phyloP scores from a whole-genome alignment of 2,329 filamentous ascomycete species.

The Trichoderma harzianum region DNA sequence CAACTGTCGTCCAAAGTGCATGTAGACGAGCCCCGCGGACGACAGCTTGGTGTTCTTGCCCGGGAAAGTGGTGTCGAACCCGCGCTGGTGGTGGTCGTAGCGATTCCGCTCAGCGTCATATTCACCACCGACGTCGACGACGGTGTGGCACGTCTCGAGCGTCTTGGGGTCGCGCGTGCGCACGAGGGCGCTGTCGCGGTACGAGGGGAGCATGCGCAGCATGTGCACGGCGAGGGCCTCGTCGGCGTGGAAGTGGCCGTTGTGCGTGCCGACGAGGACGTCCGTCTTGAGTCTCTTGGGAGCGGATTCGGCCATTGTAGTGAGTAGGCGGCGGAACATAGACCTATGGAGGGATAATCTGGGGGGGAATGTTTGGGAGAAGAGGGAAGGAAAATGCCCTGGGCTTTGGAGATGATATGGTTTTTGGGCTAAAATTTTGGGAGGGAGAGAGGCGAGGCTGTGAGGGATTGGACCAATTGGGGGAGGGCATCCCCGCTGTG shows the following conservation, averaged over 20 bases:
- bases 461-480: background rate
- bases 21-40: constrained; percentile 88
- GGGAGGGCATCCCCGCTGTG: background rate
- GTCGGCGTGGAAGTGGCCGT: constrained; percentile 97
- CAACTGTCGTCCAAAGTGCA: constrained; percentile 88
- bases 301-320: constrained; percentile 57
- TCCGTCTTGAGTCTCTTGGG: constrained; percentile 79
- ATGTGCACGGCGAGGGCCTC: constrained; percentile 96
- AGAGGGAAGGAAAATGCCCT: background rate
- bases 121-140: constrained; percentile 95
- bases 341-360: background rate
- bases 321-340: constrained; percentile 34
- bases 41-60: constrained; percentile 82
- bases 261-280: constrained; percentile 86
- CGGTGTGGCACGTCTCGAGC: constrained; percentile 82
- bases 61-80: constrained; percentile 83
- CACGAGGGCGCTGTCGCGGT: constrained; percentile 68
- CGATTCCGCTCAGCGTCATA: constrained; percentile 75
- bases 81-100: constrained; percentile 97
- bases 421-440: background rate
- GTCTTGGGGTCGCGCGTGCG: constrained; percentile 81
- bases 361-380: no score
- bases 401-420: background rate
- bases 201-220: constrained; percentile 82
- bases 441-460: background rate